Evolutionary conservation across 768 basidiomycete species (phyloP).

Genomic region (Butyriboletus loyo): DNA sequence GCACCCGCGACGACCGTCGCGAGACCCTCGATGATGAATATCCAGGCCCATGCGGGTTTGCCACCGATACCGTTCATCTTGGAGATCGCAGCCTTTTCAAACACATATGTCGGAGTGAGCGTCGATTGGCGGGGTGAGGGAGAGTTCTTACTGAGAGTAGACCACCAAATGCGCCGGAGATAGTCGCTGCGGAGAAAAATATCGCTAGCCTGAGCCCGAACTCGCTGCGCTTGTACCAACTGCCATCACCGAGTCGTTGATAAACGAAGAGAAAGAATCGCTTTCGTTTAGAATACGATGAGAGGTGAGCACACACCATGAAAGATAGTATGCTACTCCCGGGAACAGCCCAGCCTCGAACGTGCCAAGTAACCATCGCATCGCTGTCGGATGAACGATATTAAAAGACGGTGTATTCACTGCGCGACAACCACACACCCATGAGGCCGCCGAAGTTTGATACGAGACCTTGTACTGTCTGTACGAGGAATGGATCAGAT

Average conservation of each 20-base stretch:
- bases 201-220: conserved; percentile 64
- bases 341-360: conserved; percentile 53
- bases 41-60: conserved; percentile 67
- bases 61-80: conserved; percentile 71
- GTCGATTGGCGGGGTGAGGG: not conserved
- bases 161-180: conserved; percentile 81
- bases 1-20: conserved; percentile 63
- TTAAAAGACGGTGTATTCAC: not conserved
- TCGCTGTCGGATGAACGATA: conserved; percentile 36
- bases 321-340: conserved; percentile 67
- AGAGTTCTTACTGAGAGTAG: conserved; percentile 54
- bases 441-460: conserved; percentile 67
- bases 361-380: conserved; percentile 69
- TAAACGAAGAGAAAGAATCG: conserved; percentile 13
- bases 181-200: conserved; percentile 77
- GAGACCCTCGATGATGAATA: conserved; percentile 74
- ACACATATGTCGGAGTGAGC: not conserved
- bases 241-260: conserved; percentile 31
- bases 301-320: conserved; percentile 47
- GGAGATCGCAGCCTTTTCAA: conserved; percentile 53
- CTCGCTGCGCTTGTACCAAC: conserved; percentile 70
- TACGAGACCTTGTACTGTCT: conserved; percentile 74
- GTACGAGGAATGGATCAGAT: conserved; percentile 10
- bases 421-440: conserved; percentile 38
- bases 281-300: not conserved